Evolutionary conservation across 768 basidiomycete species (phyloP).

Genomic region (Russula foetens): DNA sequence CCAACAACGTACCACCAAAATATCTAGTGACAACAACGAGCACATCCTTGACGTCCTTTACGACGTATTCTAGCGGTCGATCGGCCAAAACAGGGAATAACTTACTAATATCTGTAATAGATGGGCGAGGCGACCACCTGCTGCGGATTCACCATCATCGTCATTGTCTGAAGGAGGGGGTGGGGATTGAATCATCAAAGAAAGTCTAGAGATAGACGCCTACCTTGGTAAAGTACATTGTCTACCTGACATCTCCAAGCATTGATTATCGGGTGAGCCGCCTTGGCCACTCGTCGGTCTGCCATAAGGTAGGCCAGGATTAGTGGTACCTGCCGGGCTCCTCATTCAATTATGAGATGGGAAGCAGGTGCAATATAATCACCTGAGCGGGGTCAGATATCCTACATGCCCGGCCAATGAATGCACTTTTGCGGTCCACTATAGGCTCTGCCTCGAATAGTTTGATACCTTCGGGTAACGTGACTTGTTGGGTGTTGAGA

Average conservation of each 20-base stretch:
- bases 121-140: conserved; percentile 85
- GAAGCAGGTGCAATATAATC: neutral
- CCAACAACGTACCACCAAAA: conserved; percentile 88
- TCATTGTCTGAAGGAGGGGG: conserved; percentile 61
- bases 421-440: conserved; percentile 75
- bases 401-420: conserved; percentile 77
- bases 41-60: conserved; percentile 71
- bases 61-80: neutral
- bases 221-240: conserved; percentile 27
- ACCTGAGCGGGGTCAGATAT: conserved; percentile 76
- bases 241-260: conserved; percentile 29
- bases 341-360: neutral
- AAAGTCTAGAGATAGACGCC: neutral
- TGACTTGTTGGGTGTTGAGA: neutral
- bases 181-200: neutral
- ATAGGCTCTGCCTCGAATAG: conserved; percentile 74
- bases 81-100: neutral
- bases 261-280: conserved; percentile 28
- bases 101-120: conserved; percentile 38
- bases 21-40: conserved; percentile 90
- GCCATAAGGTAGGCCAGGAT: conserved; percentile 28
- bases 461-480: conserved; percentile 52
- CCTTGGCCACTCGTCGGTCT: conserved; percentile 30
- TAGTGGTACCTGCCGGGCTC: conserved; percentile 14
- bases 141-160: conserved; percentile 91